Evolutionary conservation across 2,329 filamentous ascomycete species (phyloP), one percentile per base, ranked within the genome.

Genomic region (Pestalotiopsis sp.): DNA sequence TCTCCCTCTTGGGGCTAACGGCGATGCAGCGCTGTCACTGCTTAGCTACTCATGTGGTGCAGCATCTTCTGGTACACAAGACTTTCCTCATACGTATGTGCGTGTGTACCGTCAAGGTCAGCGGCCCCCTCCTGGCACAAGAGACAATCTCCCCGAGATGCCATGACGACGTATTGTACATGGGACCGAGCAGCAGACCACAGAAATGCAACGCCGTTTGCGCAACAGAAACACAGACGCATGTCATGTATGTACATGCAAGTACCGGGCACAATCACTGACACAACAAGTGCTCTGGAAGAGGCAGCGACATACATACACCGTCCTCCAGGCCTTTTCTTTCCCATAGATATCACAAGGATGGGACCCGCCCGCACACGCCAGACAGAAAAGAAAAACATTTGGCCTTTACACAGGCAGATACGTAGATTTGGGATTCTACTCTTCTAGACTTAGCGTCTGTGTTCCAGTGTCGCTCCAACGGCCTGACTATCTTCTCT

Each of bases 201-300:
- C 39, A 72, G 20, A 71, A 75, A 74, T 68, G 70, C 68, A 70
- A 69, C 57, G 67, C 71, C 74, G 75, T 77, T 77, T 77, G 76
- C 73, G 73, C 71, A 68, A 71, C 70, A 72, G 65, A 73, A 72
- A 69, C 71, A 74, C 65, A 69, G 71, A 72, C 65, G 68, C 63
- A 71, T 71, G 61, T 61, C 69, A 63, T 52, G 17, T n/a, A 41
- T 72, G 67, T 64, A 59, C 62, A 66, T 25, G 38, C 45, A 66
- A 45, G 38, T 36, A 59, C 23, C n/a, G 23, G 31, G 52, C 49
- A 67, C 41, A 63, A 62, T 56, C 56, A 67, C 31, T 23, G 57
- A 36, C 56, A 61, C 56, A 59, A 14, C 14, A 36, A 36, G 31
- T 36, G 31, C 45, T 36, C 36, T 17, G 25, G 61, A 56, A 66